phyloP scores from a whole-genome alignment of 2,329 filamentous ascomycete genomes.

The Simplicillium aogashimaense region DNA sequence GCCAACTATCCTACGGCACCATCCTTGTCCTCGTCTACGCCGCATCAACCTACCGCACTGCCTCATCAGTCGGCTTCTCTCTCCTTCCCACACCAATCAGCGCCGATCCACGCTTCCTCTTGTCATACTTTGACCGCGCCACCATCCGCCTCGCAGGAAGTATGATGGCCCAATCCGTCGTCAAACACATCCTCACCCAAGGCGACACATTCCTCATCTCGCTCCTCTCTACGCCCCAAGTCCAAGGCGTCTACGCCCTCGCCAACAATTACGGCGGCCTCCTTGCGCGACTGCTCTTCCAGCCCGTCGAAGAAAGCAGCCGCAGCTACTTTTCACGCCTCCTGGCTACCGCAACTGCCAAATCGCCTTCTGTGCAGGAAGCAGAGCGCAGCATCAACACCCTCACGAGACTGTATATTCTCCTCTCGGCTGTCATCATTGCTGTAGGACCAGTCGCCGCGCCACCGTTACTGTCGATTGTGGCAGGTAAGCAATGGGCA shows the following conservation, averaged over 20 bases:
- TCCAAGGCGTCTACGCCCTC: conserved; percentile 86
- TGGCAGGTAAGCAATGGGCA: conserved; percentile 72
- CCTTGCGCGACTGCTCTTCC: conserved; percentile 79
- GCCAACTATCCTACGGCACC: conserved; percentile 68
- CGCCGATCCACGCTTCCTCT: conserved; percentile 30
- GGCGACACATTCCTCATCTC: conserved; percentile 87
- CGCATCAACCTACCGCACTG: conserved; percentile 46
- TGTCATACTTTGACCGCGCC: conserved; percentile 55
- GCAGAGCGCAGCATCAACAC: conserved; percentile 45
- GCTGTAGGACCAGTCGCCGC: conserved; percentile 67
- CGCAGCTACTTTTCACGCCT: conserved; percentile 82
- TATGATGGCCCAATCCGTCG: conserved; percentile 75
- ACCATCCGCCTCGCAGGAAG: conserved; percentile 68
- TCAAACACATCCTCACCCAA: conserved; percentile 91
- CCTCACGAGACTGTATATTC: conserved; percentile 62
- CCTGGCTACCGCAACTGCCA: conserved; percentile 32
- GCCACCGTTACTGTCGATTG: conserved; percentile 59
- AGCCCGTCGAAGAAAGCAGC: conserved; percentile 90
- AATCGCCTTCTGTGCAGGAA: conserved; percentile 22
- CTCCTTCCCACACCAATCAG: conserved; percentile 42
- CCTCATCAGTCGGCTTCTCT: conserved; percentile 54
- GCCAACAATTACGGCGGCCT: conserved; percentile 93
- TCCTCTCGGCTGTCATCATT: conserved; percentile 61
- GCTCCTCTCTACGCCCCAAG: conserved; percentile 61
- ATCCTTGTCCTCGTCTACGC: conserved; percentile 62